Conservation (phyloP, 2,329 filamentous ascomycete species). For the Fusarium proliferatum region DNA sequence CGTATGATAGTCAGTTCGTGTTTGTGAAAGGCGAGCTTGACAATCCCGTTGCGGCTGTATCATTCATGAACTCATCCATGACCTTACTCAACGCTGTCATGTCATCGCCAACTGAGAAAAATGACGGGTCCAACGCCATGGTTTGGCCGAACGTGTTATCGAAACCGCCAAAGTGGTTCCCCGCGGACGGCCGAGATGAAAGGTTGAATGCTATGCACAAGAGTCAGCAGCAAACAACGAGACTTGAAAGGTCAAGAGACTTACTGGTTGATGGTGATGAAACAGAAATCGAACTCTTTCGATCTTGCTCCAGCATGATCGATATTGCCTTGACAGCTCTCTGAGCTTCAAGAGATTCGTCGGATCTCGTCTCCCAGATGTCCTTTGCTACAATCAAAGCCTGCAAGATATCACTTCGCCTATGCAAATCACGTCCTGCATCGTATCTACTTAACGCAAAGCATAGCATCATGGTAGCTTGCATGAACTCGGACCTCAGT, state of each 20-base stretch:
- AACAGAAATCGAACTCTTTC: not conserved
- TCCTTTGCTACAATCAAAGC: not conserved
- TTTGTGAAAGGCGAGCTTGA: not conserved
- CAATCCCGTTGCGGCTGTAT: not conserved
- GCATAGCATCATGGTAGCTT: constrained; percentile 36
- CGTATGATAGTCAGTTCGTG: not conserved
- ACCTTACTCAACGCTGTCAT: constrained; percentile 9
- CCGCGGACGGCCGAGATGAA: not conserved
- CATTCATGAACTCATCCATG: constrained; percentile 10
- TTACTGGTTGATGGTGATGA: not conserved
- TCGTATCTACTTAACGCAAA: constrained; percentile 18
- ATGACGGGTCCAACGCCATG: constrained; percentile 23
- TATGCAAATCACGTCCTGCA: not conserved
- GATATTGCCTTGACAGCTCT: constrained; percentile 10
- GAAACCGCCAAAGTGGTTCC: constrained; percentile 1
- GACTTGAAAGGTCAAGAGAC: not conserved
- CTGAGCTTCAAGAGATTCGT: constrained; percentile 8
- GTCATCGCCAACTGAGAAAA: constrained; percentile 9
- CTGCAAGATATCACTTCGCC: constrained; percentile 6
- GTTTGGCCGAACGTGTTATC: constrained; percentile 20
- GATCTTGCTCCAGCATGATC: not conserved
- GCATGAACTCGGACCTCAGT: constrained; percentile 32
- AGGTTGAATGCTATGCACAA: not conserved
- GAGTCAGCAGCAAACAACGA: not conserved
- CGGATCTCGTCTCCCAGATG: constrained; percentile 4